phyloP scores from a whole-genome alignment of 352 stramenopile species.

The Thraustotheca clavata region DNA sequence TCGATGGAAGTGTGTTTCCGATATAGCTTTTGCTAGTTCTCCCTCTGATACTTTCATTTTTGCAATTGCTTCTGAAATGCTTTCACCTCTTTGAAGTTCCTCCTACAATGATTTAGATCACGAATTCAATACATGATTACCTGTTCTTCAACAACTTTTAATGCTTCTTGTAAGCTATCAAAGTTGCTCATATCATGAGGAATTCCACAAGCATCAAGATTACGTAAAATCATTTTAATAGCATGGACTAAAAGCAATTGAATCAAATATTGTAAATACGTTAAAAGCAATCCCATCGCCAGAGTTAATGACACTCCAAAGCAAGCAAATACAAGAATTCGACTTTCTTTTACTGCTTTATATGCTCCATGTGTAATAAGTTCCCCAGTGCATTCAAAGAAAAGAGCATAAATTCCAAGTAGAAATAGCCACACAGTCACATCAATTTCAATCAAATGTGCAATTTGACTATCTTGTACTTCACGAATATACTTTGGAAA shows the following conservation, averaged over 20 bases:
- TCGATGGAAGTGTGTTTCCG: neutral
- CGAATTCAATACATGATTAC: neutral
- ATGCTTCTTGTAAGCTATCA: neutral
- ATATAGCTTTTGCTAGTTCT: neutral
- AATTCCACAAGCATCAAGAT: neutral
- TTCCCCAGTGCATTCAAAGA: conserved; percentile 4
- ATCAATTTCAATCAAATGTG: conserved; percentile 69
- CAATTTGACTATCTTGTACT: conserved; percentile 68
- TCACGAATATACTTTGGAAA: conserved; percentile 71
- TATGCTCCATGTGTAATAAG: neutral
- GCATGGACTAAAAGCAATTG: conserved; percentile 8
- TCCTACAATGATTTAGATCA: neutral
- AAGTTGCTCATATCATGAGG: neutral
- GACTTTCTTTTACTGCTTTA: neutral
- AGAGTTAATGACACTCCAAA: neutral
- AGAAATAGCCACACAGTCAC: conserved; percentile 40
- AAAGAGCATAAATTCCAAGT: conserved; percentile 4
- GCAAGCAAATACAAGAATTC: neutral
- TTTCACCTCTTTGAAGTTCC: neutral
- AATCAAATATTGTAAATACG: conserved; percentile 5
- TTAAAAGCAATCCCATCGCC: neutral
- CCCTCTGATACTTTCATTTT: neutral
- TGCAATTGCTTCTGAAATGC: neutral
- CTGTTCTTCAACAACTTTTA: neutral
- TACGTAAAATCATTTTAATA: neutral